Base-by-base conservation (phyloP, 805 yeast species). In the Geotrichum ghanense region DNA sequence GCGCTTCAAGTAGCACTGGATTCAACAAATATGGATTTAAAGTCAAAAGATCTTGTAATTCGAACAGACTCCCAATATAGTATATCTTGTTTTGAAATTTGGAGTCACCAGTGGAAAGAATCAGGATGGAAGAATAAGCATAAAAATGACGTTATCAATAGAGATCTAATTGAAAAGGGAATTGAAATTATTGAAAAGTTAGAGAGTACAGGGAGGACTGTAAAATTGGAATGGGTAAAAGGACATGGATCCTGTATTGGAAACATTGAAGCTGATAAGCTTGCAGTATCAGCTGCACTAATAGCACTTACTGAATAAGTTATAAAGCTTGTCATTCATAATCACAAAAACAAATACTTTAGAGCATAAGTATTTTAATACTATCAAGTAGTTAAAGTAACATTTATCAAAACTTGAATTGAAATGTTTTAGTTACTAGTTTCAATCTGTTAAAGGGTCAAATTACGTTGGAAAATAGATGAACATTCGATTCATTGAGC, bases 231-330 rank as follows among this genome's bases (percentile, higher is more conserved):
- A 3, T 78, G 90, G 68, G 90, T 86, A 3, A 69, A 65, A 48
- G 95, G 90, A 0, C 96, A 89, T 60, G 62, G 69, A 16, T 89
- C 85, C 1, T 63, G 67, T 31, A 60, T 56, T 10, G 96, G 95
- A 0, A 89, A 88, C 57, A 87, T 79, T 50, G 68, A 59, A 56
- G 96, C 95, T 0, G 95, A 88, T 58, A 57, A 57, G 43, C 65
- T 88, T 43, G 96, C 96, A 9, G 37, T 31, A 10, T 6, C 10
- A 6, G 37, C 37, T n/a, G 10, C 37, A 80, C 73, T 48, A 45
- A 53, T n/a, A 92, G 84, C 6, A 61, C 64, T 24, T 7, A 12
- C 7, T 7, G 27, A 24, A 7, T 24, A 7, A 24, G 12, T 7
- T 7, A 24, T 24, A 24, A 24, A 12, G 12, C 10, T 24, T 24